Percentiles rank a stretch among this genome's conserved stretches.
Conservation (phyloP, 257 asterid genomes). For the Lycium barbarum region DNA sequence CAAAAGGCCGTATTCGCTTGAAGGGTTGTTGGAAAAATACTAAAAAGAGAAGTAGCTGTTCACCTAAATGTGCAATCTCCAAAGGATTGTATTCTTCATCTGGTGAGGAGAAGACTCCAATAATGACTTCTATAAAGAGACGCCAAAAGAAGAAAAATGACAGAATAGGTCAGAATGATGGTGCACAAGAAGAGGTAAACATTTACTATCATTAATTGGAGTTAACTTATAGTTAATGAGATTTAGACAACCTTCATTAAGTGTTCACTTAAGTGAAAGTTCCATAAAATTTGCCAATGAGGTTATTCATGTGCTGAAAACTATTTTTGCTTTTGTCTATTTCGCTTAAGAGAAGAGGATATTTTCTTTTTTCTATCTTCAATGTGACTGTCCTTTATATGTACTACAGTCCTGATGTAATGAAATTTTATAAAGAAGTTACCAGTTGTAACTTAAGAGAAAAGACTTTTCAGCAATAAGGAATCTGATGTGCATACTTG, state of each 20-base stretch:
- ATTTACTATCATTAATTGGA: background rate
- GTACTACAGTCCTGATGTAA: too few relatives aligned
- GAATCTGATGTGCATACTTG: conserved; percentile 18
- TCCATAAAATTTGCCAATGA: background rate
- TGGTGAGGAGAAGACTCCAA: conserved; percentile 21
- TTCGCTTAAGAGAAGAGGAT: too few relatives aligned
- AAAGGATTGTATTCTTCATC: conserved; percentile 16
- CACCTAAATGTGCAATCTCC: conserved; percentile 25
- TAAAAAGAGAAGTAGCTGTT: conserved; percentile 26
- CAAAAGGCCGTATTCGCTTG: conserved; percentile 5
- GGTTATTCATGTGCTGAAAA: conserved; percentile 13
- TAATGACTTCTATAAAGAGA: conserved; percentile 20
- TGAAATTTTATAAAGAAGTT: background rate
- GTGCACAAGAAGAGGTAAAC: conserved; percentile 28
- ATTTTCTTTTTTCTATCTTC: too few relatives aligned
- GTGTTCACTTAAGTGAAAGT: background rate
- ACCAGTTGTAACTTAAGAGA: conserved; percentile 8
- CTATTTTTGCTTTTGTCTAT: conserved; percentile 5
- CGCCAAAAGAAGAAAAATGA: conserved; percentile 13
- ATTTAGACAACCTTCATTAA: background rate
- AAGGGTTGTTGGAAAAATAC: conserved; percentile 19
- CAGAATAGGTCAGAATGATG: background rate
- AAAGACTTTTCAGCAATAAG: conserved; percentile 6
- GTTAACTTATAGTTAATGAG: background rate
- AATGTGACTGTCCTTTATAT: too few relatives aligned